These are phyloP conservation scores for Pyricularia sp. DNA, from an alignment of 2,329 filamentous ascomycete genomes.

Conservation along the genomic window DNA sequence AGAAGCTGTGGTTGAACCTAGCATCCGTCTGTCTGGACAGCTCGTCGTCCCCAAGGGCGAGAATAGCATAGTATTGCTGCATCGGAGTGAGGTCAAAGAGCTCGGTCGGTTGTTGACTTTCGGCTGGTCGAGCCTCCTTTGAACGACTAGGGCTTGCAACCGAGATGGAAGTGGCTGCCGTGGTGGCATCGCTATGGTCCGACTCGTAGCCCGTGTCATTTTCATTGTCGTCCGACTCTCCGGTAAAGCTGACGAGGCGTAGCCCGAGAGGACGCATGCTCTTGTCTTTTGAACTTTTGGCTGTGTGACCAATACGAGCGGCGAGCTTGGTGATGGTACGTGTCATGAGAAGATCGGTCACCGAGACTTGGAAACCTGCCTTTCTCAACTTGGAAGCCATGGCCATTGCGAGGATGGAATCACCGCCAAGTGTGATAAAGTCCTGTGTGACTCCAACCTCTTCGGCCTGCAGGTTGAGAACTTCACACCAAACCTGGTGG, in stretches of 20 bases:
- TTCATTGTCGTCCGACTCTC: background rate
- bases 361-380: background rate
- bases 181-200: background rate
- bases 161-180: background rate
- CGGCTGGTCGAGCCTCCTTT: background rate
- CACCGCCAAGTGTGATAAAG: conserved; percentile 27
- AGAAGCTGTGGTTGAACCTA: conserved; percentile 1
- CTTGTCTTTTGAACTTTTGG: background rate
- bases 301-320: background rate
- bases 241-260: background rate
- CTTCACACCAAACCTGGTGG: conserved; percentile 8
- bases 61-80: background rate
- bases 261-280: background rate
- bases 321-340: background rate
- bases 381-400: conserved; percentile 22
- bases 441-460: conserved; percentile 15
- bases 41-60: background rate
- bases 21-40: background rate
- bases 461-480: conserved; percentile 8
- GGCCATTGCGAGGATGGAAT: conserved; percentile 30
- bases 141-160: background rate
- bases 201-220: background rate
- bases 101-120: background rate
- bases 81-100: background rate
- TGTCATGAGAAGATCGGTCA: background rate